Conservation (phyloP, 73 alveolate genomes). For the Paramecium sexaurelia region DNA sequence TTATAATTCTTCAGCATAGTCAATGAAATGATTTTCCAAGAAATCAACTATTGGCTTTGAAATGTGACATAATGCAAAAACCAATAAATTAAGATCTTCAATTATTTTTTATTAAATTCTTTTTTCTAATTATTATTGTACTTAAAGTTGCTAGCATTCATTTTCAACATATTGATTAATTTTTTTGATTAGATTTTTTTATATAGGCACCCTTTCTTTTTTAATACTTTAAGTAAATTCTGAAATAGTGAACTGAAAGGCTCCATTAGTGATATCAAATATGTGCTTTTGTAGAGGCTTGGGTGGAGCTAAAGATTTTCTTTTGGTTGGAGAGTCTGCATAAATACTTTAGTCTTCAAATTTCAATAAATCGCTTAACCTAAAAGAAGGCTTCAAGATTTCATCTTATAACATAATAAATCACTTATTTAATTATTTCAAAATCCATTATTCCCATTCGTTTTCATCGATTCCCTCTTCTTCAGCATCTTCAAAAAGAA, state of each 20-base stretch:
- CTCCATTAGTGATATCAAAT: not conserved
- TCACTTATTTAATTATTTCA: conserved; percentile 37
- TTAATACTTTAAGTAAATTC: conserved; percentile 18
- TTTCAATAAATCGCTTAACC: not conserved
- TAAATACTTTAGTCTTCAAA: not conserved
- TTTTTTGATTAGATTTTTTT: not conserved
- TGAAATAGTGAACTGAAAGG: not conserved
- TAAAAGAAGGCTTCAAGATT: not conserved
- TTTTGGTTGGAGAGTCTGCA: not conserved
- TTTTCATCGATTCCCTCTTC: conserved; percentile 50
- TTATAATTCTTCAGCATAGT: conserved; percentile 25
- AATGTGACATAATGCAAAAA: conserved; percentile 31
- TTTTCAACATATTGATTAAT: not conserved
- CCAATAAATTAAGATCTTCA: conserved; percentile 5
- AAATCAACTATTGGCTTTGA: conserved; percentile 25
- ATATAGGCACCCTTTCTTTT: conserved; percentile 30
- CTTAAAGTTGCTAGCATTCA: not conserved
- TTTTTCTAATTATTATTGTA: not conserved
- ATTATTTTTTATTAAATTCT: not conserved
- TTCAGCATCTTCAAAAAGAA: conserved; percentile 53
- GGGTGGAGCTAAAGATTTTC: not conserved
- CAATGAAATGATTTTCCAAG: not conserved
- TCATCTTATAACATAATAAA: not conserved
- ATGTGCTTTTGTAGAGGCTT: not conserved
- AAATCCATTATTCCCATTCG: conserved; percentile 38